Evolutionary conservation across 768 basidiomycete species (phyloP).

Genomic region (Chiua virens): DNA sequence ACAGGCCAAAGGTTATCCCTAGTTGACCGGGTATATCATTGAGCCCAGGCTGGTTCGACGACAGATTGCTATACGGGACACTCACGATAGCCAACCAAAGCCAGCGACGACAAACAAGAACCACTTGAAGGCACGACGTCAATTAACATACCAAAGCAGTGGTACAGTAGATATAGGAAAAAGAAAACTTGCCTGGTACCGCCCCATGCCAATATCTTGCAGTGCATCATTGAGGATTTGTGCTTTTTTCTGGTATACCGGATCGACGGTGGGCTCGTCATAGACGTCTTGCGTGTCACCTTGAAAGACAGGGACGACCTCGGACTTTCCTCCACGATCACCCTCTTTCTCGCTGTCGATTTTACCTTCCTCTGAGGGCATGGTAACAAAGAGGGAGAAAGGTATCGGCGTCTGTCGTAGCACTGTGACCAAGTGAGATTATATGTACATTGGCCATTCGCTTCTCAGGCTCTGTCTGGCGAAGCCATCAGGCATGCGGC

Average conservation of each 20-base stretch:
- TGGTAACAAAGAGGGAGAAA: neutral
- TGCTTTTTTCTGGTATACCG: constrained; percentile 59
- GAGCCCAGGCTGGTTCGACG: no score
- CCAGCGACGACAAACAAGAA: constrained; percentile 64
- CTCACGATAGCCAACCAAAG: no score
- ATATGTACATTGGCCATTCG: no score
- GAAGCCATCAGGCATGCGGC: no score
- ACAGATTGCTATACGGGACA: no score
- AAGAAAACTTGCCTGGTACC: constrained; percentile 49
- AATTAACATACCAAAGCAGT: neutral
- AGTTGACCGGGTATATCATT: constrained; percentile 23
- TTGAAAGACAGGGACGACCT: neutral
- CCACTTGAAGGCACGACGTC: constrained; percentile 45
- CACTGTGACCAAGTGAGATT: no score
- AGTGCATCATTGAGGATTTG: no score
- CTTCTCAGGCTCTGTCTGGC: no score
- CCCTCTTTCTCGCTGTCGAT: constrained; percentile 2
- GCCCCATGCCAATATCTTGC: no score
- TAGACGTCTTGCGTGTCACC: constrained; percentile 25
- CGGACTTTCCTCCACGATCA: neutral
- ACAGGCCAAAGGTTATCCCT: constrained; percentile 76
- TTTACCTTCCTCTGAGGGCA: no score
- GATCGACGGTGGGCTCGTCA: constrained; percentile 41
- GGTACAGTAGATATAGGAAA: neutral
- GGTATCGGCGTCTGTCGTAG: no score